Conservation (phyloP, 148 eudicot genomes). For the Nepenthes mirabilis region DNA sequence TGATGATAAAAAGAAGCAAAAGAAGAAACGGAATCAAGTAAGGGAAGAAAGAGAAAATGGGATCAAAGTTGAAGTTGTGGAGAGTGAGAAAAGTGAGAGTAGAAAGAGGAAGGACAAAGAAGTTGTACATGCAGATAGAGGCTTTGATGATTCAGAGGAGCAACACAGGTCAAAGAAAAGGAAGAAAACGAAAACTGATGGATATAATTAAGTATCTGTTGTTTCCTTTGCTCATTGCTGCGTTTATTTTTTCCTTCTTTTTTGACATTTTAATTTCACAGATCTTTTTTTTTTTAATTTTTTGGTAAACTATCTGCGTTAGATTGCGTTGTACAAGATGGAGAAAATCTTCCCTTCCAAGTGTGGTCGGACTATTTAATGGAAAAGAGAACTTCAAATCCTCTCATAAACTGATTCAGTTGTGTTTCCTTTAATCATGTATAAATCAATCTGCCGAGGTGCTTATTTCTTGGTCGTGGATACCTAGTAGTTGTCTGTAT, state of each 20-base stretch:
- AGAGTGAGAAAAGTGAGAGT: conserved; percentile 12
- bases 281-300: no score
- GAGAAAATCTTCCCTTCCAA: background rate
- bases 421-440: no score
- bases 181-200: conserved; percentile 18
- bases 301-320: background rate
- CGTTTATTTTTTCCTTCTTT: background rate
- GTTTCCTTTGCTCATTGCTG: background rate
- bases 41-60: conserved; percentile 2
- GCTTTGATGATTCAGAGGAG: conserved; percentile 14
- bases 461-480: no score
- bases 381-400: no score
- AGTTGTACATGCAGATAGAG: conserved; percentile 5
- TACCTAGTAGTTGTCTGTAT: no score
- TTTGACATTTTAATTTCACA: background rate
- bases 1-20: background rate
- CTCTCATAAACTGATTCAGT: no score
- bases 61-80: conserved; percentile 4
- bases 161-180: conserved; percentile 21
- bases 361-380: no score
- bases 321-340: background rate
- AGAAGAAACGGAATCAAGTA: conserved; percentile 7
- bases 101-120: conserved; percentile 26
- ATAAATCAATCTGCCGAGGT: no score
- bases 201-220: conserved; percentile 3